Evolutionary conservation across 371 early-diverging fungal species (phyloP).

Genomic region (Capniomyces stellatus): DNA sequence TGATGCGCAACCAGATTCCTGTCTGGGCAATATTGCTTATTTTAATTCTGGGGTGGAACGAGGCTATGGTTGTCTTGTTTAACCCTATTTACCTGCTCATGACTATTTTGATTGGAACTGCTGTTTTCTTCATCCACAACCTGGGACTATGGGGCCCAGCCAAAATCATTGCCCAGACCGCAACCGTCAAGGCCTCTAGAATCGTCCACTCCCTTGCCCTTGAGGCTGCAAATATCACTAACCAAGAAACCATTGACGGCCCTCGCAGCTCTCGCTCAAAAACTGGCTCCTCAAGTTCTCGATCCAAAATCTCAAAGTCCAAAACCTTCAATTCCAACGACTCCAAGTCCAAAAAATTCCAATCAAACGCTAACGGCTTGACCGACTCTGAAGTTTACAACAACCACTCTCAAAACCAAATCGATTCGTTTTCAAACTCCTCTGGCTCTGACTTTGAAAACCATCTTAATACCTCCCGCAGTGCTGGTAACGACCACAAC

Average conservation of each 20-base stretch:
- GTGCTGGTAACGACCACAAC: background rate
- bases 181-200: background rate
- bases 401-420: background rate
- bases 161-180: background rate
- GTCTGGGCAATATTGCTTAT: slow-evolving; percentile 65
- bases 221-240: background rate
- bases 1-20: slow-evolving; percentile 71
- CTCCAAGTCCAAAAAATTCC: background rate
- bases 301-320: too few relatives aligned
- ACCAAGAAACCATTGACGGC: background rate
- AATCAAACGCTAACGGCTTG: background rate
- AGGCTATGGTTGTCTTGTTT: slow-evolving; percentile 58
- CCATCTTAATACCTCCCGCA: too few relatives aligned
- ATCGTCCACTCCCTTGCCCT: background rate
- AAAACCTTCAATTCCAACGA: background rate
- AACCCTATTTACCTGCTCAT: slow-evolving; percentile 64
- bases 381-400: background rate
- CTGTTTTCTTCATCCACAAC: slow-evolving; percentile 34
- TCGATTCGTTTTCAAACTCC: too few relatives aligned
- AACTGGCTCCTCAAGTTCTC: too few relatives aligned
- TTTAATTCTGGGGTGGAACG: slow-evolving; percentile 81
- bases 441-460: too few relatives aligned
- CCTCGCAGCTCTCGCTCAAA: background rate
- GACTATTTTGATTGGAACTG: slow-evolving; percentile 30
- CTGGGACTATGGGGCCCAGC: slow-evolving; percentile 49